Evolutionary conservation across 1,284 basidiomycete genomes (phyloP).

Genomic region (Microbotryum scabiosae): DNA sequence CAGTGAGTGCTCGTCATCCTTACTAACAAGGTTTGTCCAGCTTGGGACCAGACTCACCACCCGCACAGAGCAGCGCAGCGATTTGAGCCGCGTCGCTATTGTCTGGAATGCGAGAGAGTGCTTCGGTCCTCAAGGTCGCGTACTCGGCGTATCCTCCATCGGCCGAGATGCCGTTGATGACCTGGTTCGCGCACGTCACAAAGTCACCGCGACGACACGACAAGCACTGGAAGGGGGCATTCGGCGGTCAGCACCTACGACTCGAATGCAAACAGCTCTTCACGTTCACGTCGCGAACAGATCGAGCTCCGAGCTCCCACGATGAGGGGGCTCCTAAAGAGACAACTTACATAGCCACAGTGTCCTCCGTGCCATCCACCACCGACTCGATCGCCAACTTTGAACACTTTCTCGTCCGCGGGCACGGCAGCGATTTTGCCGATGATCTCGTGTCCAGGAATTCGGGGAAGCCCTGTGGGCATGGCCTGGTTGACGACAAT

Average conservation of each 20-base stretch:
- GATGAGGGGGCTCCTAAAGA: too few relatives aligned
- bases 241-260: too few relatives aligned
- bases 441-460: conserved; percentile 23
- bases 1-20: neutral
- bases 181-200: conserved; percentile 23
- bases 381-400: conserved; percentile 36
- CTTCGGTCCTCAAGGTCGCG: conserved; percentile 39
- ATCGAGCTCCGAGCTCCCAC: too few relatives aligned
- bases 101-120: conserved; percentile 37
- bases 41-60: conserved; percentile 12
- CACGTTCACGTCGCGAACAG: too few relatives aligned
- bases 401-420: conserved; percentile 31
- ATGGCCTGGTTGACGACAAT: too few relatives aligned
- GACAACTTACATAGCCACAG: conserved; percentile 10
- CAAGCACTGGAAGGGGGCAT: conserved; percentile 28
- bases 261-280: too few relatives aligned
- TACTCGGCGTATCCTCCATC: conserved; percentile 42
- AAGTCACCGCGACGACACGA: conserved; percentile 35
- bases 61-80: conserved; percentile 44
- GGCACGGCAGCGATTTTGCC: conserved; percentile 19
- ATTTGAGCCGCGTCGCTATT: conserved; percentile 41
- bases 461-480: neutral
- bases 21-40: too few relatives aligned
- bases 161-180: conserved; percentile 37
- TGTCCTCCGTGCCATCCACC: conserved; percentile 28